phyloP scores from a whole-genome alignment of 2,329 filamentous ascomycete genomes.

The Botrytis byssoidea region DNA sequence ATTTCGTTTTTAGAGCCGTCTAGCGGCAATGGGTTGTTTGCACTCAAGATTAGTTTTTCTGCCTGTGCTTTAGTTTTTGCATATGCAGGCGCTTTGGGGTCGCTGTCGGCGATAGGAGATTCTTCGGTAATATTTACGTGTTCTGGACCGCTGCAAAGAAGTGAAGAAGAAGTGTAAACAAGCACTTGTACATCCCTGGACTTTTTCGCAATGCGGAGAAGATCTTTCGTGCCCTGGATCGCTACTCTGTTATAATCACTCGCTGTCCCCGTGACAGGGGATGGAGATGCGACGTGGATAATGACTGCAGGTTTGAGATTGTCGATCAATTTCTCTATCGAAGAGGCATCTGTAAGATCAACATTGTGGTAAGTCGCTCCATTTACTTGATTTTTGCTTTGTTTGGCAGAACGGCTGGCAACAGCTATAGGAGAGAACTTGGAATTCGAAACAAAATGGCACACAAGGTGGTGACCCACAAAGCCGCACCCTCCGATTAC shows the following conservation, averaged over 20 bases:
- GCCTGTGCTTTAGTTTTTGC: constrained; percentile 9
- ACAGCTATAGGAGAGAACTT: neutral
- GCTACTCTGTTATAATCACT: neutral
- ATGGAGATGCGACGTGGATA: constrained; percentile 11
- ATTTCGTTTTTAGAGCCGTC: neutral
- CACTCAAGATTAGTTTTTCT: constrained; percentile 5
- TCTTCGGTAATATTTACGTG: constrained; percentile 12
- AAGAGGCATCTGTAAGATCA: constrained; percentile 1
- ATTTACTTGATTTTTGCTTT: neutral
- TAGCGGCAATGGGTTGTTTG: neutral
- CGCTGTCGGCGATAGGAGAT: constrained; percentile 6
- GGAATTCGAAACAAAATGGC: neutral
- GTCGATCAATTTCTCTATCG: constrained; percentile 5
- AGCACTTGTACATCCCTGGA: constrained; percentile 4
- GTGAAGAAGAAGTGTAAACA: constrained; percentile 11
- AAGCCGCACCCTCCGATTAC: neutral
- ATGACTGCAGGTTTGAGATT: neutral
- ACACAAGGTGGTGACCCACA: constrained; percentile 6
- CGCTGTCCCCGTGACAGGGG: constrained; percentile 4
- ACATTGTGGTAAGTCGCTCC: constrained; percentile 1
- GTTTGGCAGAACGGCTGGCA: constrained; percentile 3
- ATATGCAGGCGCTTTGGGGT: neutral
- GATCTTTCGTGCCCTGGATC: constrained; percentile 10
- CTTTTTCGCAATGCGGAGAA: neutral
- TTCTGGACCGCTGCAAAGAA: constrained; percentile 1